These are phyloP conservation scores for Xylogone sp. DNA, from an alignment of 2,329 filamentous ascomycete genomes.

Conservation along the genomic window DNA sequence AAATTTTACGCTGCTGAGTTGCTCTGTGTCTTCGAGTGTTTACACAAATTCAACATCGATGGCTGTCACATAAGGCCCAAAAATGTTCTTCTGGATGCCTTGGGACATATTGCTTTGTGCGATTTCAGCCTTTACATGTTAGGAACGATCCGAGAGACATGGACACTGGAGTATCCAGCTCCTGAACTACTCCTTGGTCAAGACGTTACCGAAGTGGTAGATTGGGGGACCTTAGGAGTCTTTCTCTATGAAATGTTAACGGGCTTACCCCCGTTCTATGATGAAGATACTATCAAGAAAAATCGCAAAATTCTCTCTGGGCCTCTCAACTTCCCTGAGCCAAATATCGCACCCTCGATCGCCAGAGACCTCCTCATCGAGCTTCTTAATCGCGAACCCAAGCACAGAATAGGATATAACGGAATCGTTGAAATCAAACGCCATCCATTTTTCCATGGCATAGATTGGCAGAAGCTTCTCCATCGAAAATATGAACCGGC, in stretches of 20 bases:
- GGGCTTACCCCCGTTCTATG: conserved; percentile 90
- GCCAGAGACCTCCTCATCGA: conserved; percentile 81
- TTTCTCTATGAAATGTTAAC: conserved; percentile 96
- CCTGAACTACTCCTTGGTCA: conserved; percentile 86
- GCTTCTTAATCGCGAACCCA: conserved; percentile 83
- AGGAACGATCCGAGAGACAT: conserved; percentile 99
- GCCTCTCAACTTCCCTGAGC: conserved; percentile 79
- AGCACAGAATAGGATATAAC: conserved; percentile 80
- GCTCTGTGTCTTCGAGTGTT: conserved; percentile 84
- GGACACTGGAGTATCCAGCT: conserved; percentile 92
- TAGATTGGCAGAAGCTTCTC: conserved; percentile 91
- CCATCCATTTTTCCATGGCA: conserved; percentile 94
- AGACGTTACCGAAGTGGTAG: conserved; percentile 89
- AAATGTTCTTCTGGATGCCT: conserved; percentile 90
- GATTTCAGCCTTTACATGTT: conserved; percentile 96
- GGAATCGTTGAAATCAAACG: conserved; percentile 95
- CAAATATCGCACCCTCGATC: conserved; percentile 75
- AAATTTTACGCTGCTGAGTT: conserved; percentile 94
- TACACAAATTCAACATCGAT: conserved; percentile 96
- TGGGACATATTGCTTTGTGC: conserved; percentile 92
- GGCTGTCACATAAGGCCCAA: conserved; percentile 90
- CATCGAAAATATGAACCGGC: conserved; percentile 95
- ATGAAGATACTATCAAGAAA: conserved; percentile 88
- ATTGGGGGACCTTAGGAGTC: conserved; percentile 93
- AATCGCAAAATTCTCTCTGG: conserved; percentile 79